Evolutionary conservation across 1,284 basidiomycete species (phyloP).

Genomic region (Tilletiopsis washingtonensis): DNA sequence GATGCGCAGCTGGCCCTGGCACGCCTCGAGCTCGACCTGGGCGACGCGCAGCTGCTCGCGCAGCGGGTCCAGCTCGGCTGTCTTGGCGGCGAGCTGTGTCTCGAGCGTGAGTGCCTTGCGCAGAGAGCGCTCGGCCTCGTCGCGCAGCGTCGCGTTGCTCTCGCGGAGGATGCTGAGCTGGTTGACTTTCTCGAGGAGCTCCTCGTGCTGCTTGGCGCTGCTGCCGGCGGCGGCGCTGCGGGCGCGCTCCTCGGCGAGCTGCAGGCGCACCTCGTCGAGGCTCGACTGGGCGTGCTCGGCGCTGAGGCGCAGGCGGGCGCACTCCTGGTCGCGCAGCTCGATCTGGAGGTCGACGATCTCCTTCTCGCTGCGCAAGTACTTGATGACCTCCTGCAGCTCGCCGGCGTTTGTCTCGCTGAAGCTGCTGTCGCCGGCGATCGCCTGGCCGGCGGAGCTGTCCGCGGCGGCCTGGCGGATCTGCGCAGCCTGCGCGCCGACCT

Average conservation of each 20-base stretch:
- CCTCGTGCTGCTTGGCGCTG: slow-evolving; percentile 71
- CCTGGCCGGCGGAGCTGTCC: slow-evolving; percentile 31
- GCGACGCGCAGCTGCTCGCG: slow-evolving; percentile 63
- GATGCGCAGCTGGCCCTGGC: slow-evolving; percentile 61
- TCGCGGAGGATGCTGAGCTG: slow-evolving; percentile 78
- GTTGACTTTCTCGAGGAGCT: slow-evolving; percentile 78
- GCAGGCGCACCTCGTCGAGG: slow-evolving; percentile 60
- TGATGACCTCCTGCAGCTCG: slow-evolving; percentile 65
- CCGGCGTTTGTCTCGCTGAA: slow-evolving; percentile 21
- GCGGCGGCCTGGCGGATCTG: slow-evolving; percentile 58
- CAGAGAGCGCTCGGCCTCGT: slow-evolving; percentile 62
- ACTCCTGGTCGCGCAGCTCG: slow-evolving; percentile 77
- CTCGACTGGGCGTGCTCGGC: slow-evolving; percentile 64
- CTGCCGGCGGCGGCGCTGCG: slow-evolving; percentile 46
- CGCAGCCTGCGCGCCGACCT: slow-evolving; percentile 70
- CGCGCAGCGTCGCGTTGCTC: slow-evolving; percentile 73
- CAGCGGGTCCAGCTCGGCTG: slow-evolving; percentile 64
- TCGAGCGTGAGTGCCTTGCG: slow-evolving; percentile 53
- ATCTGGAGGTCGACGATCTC: slow-evolving; percentile 80
- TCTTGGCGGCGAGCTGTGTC: slow-evolving; percentile 48
- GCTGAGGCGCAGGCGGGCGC: slow-evolving; percentile 64
- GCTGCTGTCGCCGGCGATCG: slow-evolving; percentile 53
- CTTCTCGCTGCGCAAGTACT: slow-evolving; percentile 77
- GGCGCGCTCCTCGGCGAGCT: slow-evolving; percentile 29
- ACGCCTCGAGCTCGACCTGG: slow-evolving; percentile 66